Percentiles rank a stretch among this genome's conserved stretches.
Conservation (phyloP, 768 basidiomycete species). For the Suillus weaverae region DNA sequence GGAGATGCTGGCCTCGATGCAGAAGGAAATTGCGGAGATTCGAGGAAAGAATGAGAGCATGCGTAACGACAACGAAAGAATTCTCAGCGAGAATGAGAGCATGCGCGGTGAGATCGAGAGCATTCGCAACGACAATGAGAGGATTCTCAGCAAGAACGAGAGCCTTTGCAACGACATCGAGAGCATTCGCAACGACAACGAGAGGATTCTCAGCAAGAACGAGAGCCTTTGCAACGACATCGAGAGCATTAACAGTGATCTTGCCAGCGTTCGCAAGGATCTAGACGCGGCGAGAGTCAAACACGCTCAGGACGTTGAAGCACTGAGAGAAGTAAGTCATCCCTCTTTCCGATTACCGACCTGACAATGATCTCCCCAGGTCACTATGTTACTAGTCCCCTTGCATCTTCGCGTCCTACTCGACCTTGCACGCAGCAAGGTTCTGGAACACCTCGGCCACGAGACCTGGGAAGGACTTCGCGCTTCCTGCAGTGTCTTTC, state of each 20-base stretch:
- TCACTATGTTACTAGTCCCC: not conserved
- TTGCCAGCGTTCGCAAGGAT: not conserved
- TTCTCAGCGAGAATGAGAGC: too few species aligned
- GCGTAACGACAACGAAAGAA: too few species aligned
- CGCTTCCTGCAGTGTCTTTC: not conserved
- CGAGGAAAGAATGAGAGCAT: too few species aligned
- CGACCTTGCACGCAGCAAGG: not conserved
- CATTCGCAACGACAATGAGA: too few species aligned
- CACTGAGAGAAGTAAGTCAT: not conserved
- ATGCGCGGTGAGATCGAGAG: too few species aligned
- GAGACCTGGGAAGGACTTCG: not conserved
- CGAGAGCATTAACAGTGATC: not conserved
- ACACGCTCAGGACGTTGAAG: not conserved
- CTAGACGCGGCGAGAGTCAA: not conserved
- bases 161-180: too few species aligned
- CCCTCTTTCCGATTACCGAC: not conserved
- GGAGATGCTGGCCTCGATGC: too few species aligned
- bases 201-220: too few species aligned
- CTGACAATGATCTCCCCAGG: not conserved
- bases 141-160: too few species aligned
- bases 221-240: too few species aligned
- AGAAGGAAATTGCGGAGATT: too few species aligned
- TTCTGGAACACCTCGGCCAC: not conserved
- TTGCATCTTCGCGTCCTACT: not conserved
- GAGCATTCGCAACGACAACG: too few species aligned